Evolutionary conservation across 2,329 filamentous ascomycete species (phyloP), one percentile per base, ranked within the genome.

Genomic region (Fusarium protoensiforme): DNA sequence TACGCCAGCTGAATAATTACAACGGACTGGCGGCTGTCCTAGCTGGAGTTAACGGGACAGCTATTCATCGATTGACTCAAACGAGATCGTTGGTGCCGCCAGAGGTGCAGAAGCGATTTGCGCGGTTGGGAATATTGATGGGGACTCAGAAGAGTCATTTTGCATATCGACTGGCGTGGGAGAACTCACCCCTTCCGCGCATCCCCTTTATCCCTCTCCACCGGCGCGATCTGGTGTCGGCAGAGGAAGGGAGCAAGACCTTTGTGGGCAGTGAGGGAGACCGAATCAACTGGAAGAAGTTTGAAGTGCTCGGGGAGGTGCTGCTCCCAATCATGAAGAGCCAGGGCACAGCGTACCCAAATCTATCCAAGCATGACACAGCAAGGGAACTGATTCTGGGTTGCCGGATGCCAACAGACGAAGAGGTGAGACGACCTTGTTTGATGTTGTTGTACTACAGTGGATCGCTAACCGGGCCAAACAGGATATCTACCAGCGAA

Each of bases 211-310:
- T 98, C 59, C 96, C 96, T 3, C 87, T 98, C 31, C 94, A 97
- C 79, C 90, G 94, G 48, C 90, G 95, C 72, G 96, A 99, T 83
- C 87, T 99, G 27, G 94, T 98, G 2, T 94, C 93, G 14, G 96
- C 96, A 1, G 94, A 97, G 79, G 94, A 98, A 82, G 96, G 96
- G 36, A 98, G 96, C 82, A 91, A 90, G 78, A 98, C 96, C 0
- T 96, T 98, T 80, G 86, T 98, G 2, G 94, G 93, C 9, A 87
- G 89, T 3, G 88, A 90, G 68, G 90, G 87, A 72, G 90, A 94
- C 71, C 88, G 94, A 60, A 94, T 99, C 80, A 98, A 98, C 81
- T 99, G 96, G 96, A 95, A 93, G 83, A 99, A 99, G 81, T 99
- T 98, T 78, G 96, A 98, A 82, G 92, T 99, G 35, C 91, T 98